Conservation (phyloP, 78 protist species). For the Paulinella micropora region DNA sequence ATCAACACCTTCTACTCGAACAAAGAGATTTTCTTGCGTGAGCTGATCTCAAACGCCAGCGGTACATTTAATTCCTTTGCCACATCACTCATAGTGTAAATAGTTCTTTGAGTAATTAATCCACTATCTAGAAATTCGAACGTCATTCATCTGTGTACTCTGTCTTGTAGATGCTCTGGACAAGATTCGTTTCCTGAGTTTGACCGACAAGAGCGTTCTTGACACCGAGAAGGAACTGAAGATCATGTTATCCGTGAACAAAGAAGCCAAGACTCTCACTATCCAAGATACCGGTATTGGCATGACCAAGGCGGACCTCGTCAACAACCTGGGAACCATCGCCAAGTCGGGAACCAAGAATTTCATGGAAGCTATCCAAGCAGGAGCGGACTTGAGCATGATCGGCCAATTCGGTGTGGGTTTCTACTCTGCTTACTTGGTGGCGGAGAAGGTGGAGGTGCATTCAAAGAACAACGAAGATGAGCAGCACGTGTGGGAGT, state of each 20-base stretch:
- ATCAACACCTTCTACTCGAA: conserved; percentile 96
- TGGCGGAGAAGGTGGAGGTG: conserved; percentile 91
- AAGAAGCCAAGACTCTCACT: conserved; percentile 68
- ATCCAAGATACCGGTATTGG: conserved; percentile 97
- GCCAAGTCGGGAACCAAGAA: conserved; percentile 95
- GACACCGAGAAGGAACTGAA: conserved; percentile 70
- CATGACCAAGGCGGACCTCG: conserved; percentile 97
- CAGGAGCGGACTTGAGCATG: conserved; percentile 90
- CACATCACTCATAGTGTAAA: no score
- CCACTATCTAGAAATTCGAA: no score
- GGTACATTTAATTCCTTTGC: no score
- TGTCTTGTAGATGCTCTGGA: conserved; percentile 79
- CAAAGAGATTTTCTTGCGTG: conserved; percentile 96
- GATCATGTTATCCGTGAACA: conserved; percentile 81
- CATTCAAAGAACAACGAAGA: conserved; percentile 95
- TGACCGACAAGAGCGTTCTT: conserved; percentile 72
- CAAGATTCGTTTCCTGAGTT: conserved; percentile 83
- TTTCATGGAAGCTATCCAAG: conserved; percentile 87
- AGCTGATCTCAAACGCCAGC: conserved; percentile 93
- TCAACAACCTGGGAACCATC: conserved; percentile 97
- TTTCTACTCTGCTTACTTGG: conserved; percentile 98
- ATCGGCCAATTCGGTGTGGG: conserved; percentile 99
- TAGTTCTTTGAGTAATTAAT: no score
- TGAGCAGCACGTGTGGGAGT: conserved; percentile 94
- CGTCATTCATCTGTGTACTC: no score